Conservation (phyloP, 2,329 filamentous ascomycete species). For the Aurifilum marmelostoma region DNA sequence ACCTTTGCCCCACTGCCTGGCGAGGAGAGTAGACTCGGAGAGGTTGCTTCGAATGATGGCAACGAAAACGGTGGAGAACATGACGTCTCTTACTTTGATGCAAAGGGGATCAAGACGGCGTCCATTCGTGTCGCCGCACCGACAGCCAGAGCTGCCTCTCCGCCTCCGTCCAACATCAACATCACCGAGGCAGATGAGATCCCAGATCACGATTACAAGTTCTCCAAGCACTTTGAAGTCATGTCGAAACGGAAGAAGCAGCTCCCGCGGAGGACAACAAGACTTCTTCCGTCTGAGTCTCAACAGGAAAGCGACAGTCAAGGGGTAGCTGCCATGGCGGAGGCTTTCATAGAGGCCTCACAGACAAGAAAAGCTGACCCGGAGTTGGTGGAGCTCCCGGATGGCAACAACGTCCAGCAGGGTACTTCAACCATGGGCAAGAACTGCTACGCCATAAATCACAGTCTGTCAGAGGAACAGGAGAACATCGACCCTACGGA, state of each 20-base stretch:
- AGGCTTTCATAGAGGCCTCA: constrained; percentile 54
- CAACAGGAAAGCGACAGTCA: constrained; percentile 47
- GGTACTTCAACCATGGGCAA: not conserved
- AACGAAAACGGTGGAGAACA: constrained; percentile 18
- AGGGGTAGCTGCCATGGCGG: constrained; percentile 50
- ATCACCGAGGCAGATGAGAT: constrained; percentile 35
- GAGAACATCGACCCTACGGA: constrained; percentile 38
- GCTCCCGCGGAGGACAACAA: constrained; percentile 33
- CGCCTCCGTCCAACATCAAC: constrained; percentile 21
- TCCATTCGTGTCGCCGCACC: constrained; percentile 16
- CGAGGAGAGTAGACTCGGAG: constrained; percentile 7
- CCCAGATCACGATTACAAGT: constrained; percentile 43
- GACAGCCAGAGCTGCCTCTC: constrained; percentile 19
- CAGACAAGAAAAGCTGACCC: constrained; percentile 27
- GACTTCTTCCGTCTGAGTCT: constrained; percentile 47
- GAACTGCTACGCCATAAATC: not conserved
- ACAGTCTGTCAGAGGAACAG: constrained; percentile 7
- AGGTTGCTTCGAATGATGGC: not conserved
- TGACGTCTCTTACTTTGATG: constrained; percentile 22
- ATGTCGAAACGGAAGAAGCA: constrained; percentile 40
- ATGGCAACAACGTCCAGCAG: constrained; percentile 12
- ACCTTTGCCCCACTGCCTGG: constrained; percentile 42
- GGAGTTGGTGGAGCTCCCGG: not conserved
- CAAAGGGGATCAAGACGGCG: constrained; percentile 18
- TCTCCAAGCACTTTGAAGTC: constrained; percentile 52